phyloP scores from a whole-genome alignment of 148 eudicot species.

The Nyssa sinensis region DNA sequence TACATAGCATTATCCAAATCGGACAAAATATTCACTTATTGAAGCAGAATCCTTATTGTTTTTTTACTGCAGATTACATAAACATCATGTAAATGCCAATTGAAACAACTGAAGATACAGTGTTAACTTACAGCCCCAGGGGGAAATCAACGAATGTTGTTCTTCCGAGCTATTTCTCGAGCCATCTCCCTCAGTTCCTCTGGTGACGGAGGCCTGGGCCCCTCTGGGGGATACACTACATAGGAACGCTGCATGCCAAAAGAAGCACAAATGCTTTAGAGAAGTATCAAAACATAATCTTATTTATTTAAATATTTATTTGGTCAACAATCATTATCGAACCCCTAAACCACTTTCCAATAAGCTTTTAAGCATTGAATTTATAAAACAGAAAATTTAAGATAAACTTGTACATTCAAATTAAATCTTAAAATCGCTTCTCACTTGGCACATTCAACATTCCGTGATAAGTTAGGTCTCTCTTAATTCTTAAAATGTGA shows the following conservation, averaged over 20 bases:
- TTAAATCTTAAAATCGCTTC: too few species aligned
- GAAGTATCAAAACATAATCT: background rate
- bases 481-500: too few species aligned
- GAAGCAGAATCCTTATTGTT: background rate
- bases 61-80: background rate
- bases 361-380: too few species aligned
- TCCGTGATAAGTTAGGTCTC: too few species aligned
- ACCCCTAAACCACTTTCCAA: too few species aligned
- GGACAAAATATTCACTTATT: background rate
- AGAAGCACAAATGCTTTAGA: constrained; percentile 12
- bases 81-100: background rate
- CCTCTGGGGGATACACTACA: constrained; percentile 92
- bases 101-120: background rate
- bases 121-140: background rate
- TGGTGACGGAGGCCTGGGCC: constrained; percentile 82
- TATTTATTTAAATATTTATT: too few species aligned
- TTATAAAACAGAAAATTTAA: too few species aligned
- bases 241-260: constrained; percentile 57
- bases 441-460: too few species aligned
- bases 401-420: too few species aligned
- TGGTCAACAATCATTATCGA: too few species aligned
- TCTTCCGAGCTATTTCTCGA: constrained; percentile 78
- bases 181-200: constrained; percentile 96
- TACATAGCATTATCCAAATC: background rate
- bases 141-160: constrained; percentile 32